Evolutionary conservation across 179 eudicot genomes (phyloP), one percentile per base, ranked within the genome.

Genomic region (Amaranthus tricolor): DNA sequence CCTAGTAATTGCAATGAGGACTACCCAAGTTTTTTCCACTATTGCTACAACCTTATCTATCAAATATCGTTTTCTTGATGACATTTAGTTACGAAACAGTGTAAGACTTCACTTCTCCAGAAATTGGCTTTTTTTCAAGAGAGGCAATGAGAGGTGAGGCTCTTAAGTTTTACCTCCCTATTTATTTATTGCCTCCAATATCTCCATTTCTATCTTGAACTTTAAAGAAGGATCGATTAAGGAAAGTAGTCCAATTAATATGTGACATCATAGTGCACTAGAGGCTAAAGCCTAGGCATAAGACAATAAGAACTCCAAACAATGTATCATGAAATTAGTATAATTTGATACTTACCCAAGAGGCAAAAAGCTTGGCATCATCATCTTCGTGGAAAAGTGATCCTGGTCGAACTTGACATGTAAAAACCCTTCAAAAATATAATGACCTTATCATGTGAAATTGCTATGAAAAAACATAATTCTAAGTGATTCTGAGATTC

Each of bases 371-470:
- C 60, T 85, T 77, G 15, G 99, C 99, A 67, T 95, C 99, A 79
- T 82, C 86, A 60, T 68, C 66, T 82, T 95, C 99, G 78, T 90
- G 87, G 65, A 54, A 76, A 71, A 95, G 86, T 66, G 99, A 95
- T 70, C 96, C 99, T 58, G 99, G 99, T 50, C 99, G 95, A 75
- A 89, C 97, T 92, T 95, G 85, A 66, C 99, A 95, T 20, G 99
- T 95, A 74, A 87, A 92, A 60, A 65, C 81, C 89, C 99, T 95
- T 70, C n/a, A 63, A 76, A 43, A 83, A 72, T 64, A 51, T 77
- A 44, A 61, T 61, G 45, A 62, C 9, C 9, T 20, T 59, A 21
- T 62, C 17, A 73, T 57, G 54, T 54, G 45, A 74, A 20, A 5
- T 13, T 48, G 19, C 48, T 9, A 57, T 63, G 40, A 40, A 16